A percentile compares a stretch with the other conserved stretches of the same genome.
Conservation (phyloP, 2,329 filamentous ascomycete genomes). For the Sphaerulina vaccinii region DNA sequence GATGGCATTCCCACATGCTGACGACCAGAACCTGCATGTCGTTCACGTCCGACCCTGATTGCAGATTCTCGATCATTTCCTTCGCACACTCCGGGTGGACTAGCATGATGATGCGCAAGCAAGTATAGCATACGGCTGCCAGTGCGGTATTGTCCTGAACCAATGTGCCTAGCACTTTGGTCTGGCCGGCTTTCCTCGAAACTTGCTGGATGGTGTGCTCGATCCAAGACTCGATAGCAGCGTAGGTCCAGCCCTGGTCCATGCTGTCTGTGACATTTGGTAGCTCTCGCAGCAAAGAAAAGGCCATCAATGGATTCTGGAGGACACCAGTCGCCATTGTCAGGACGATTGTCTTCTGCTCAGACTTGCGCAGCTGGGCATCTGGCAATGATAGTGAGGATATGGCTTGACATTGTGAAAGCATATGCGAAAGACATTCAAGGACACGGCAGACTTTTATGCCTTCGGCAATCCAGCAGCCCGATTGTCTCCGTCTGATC, state of each 20-base stretch:
- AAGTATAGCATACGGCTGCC: conserved; percentile 5
- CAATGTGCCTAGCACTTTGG: neutral
- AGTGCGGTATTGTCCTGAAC: conserved; percentile 1
- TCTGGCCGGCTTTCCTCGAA: neutral
- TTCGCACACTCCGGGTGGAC: neutral
- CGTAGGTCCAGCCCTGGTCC: conserved; percentile 8
- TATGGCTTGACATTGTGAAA: no score
- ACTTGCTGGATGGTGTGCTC: conserved; percentile 7
- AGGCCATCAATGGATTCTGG: neutral
- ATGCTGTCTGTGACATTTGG: conserved; percentile 8
- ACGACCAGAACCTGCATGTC: conserved; percentile 3
- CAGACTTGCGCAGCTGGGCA: no score
- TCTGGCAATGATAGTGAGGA: no score
- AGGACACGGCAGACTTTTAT: neutral
- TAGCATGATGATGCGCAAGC: conserved; percentile 5
- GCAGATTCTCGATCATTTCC: neutral
- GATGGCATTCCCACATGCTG: conserved; percentile 2
- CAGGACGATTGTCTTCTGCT: no score
- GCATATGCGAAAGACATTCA: neutral
- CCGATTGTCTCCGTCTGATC: neutral
- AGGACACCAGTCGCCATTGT: neutral
- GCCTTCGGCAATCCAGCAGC: neutral
- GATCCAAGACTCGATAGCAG: conserved; percentile 10
- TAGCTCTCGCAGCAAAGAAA: conserved; percentile 3
- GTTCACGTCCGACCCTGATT: neutral